Percentiles rank a stretch among this genome's conserved stretches.
Evolutionary conservation across 1,284 basidiomycete genomes (phyloP).

Genomic region (Uromyces viciae-fabae): DNA sequence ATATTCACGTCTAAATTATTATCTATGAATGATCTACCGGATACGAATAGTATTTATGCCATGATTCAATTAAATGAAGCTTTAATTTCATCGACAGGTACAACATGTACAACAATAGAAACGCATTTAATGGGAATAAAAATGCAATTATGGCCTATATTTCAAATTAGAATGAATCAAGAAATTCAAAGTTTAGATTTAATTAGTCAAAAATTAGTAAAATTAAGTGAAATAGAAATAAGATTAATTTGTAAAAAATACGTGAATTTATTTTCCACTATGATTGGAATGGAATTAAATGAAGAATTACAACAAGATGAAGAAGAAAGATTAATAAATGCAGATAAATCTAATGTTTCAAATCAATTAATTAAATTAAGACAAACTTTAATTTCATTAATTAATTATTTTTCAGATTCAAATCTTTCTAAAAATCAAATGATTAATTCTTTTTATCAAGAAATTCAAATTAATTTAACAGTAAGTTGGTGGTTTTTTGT

Average conservation of each 20-base stretch:
- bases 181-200: conserved; percentile 10
- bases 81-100: background rate
- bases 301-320: background rate
- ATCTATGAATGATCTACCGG: conserved; percentile 5
- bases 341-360: conserved; percentile 17
- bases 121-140: conserved; percentile 41
- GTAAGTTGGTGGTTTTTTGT: background rate
- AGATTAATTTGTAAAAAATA: conserved; percentile 32
- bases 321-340: background rate
- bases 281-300: conserved; percentile 34
- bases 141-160: conserved; percentile 29
- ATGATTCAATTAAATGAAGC: conserved; percentile 44
- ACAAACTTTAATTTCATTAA: conserved; percentile 12
- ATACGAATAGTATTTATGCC: conserved; percentile 34
- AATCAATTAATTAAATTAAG: conserved; percentile 11
- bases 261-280: conserved; percentile 25
- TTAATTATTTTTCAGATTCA: too few relatives aligned
- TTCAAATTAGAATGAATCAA: conserved; percentile 34
- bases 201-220: background rate
- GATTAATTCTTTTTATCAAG: conserved; percentile 13
- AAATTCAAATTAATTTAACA: conserved; percentile 22
- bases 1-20: conserved; percentile 38
- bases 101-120: conserved; percentile 1
- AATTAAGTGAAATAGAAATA: conserved; percentile 13
- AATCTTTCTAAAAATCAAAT: background rate